A percentile compares a stretch with the other conserved stretches of the same genome.
phyloP scores from a whole-genome alignment of 257 asterid species.

The Solanum corneliomulleri region DNA sequence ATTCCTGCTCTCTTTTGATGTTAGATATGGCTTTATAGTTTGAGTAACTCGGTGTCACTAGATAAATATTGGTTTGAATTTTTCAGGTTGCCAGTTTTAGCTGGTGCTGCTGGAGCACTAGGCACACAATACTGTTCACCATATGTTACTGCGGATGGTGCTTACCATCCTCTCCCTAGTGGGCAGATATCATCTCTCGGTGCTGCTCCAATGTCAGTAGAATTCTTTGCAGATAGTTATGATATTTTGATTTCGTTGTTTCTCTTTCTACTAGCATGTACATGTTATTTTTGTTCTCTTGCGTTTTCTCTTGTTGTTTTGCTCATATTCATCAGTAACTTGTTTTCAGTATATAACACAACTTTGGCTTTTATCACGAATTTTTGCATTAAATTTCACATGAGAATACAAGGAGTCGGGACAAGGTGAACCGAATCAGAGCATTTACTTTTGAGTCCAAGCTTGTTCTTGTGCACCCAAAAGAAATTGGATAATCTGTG shows the following conservation, averaged over 20 bases:
- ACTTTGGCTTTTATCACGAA: not conserved
- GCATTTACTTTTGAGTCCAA: not conserved
- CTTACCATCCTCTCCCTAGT: conserved; percentile 55
- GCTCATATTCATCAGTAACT: not conserved
- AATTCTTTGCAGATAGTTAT: not conserved
- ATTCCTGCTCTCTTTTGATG: not conserved
- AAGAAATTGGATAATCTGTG: not conserved
- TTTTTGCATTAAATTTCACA: not conserved
- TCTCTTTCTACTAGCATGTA: not conserved
- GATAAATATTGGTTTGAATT: not conserved
- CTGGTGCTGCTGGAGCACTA: conserved; percentile 90
- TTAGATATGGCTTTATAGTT: not conserved
- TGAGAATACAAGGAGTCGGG: not conserved
- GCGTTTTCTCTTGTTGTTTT: not conserved
- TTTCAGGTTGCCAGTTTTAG: conserved; percentile 81
- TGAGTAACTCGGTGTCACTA: not conserved
- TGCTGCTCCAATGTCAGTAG: conserved; percentile 47
- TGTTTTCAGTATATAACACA: not conserved
- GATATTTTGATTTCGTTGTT: not conserved
- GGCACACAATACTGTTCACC: conserved; percentile 82
- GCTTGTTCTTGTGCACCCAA: not conserved
- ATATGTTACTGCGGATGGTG: conserved; percentile 71
- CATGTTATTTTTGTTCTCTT: not conserved
- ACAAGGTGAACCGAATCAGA: not conserved
- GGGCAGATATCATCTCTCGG: conserved; percentile 45